These are phyloP conservation scores for Misopates orontium DNA, from an alignment of 257 asterid genomes.

Conservation along the genomic window DNA sequence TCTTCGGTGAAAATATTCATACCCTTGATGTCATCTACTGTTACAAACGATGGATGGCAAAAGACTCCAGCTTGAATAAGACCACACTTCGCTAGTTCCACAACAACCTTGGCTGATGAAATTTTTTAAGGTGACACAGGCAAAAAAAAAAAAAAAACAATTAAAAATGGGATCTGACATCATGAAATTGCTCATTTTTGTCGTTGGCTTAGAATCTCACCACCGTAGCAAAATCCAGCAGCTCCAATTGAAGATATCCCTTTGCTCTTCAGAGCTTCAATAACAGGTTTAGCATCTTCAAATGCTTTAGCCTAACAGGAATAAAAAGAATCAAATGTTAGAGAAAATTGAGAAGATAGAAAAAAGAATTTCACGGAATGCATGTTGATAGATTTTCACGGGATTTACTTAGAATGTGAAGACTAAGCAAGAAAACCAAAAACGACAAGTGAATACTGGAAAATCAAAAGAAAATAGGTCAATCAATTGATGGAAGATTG, in stretches of 20 bases:
- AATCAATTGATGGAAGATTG: neutral
- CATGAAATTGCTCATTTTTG: neutral
- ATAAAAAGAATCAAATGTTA: neutral
- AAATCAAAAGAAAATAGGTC: neutral
- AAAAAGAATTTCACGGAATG: no score
- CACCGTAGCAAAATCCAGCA: slow-evolving; percentile 73
- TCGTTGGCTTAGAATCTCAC: slow-evolving; percentile 31
- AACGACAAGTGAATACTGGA: neutral
- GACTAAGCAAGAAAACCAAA: neutral
- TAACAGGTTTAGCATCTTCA: slow-evolving; percentile 48
- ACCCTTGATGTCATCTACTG: slow-evolving; percentile 59
- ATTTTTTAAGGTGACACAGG: neutral
- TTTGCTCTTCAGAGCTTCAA: slow-evolving; percentile 47
- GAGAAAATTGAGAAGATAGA: neutral
- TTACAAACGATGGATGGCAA: slow-evolving; percentile 52
- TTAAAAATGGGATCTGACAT: no score
- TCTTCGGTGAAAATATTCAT: slow-evolving; percentile 12
- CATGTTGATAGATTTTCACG: no score
- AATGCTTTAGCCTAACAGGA: slow-evolving; percentile 48
- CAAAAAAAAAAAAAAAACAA: neutral
- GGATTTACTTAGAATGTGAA: neutral
- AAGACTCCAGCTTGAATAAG: slow-evolving; percentile 58
- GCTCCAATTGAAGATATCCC: slow-evolving; percentile 57
- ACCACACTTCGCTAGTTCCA: slow-evolving; percentile 41
- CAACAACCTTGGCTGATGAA: slow-evolving; percentile 58